Percentiles rank a stretch among this genome's conserved stretches.
phyloP scores from a whole-genome alignment of 306 rosid genomes.

The Malus sylvestris region DNA sequence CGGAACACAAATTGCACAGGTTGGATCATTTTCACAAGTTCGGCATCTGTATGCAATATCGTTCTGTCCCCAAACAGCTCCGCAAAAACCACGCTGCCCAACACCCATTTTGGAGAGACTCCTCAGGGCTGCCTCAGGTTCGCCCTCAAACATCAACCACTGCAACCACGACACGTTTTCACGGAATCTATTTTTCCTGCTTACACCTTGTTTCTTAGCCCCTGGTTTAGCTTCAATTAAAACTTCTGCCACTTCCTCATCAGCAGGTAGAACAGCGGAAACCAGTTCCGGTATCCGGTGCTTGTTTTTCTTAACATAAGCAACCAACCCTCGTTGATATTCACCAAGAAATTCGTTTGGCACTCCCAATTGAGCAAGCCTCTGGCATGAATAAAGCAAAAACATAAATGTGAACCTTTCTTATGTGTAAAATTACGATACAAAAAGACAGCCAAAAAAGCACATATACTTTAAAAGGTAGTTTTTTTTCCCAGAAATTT shows the following conservation, averaged over 20 bases:
- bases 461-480: background rate
- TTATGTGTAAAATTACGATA: background rate
- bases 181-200: slow-evolving; percentile 33
- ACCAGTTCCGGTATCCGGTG: slow-evolving; percentile 48
- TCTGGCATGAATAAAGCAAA: slow-evolving; percentile 37
- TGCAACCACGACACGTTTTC: slow-evolving; percentile 79
- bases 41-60: slow-evolving; percentile 86
- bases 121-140: slow-evolving; percentile 41
- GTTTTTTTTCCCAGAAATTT: background rate
- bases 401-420: background rate
- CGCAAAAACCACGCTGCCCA: slow-evolving; percentile 89
- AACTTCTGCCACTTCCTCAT: slow-evolving; percentile 51
- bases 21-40: slow-evolving; percentile 87
- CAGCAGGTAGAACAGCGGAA: slow-evolving; percentile 52
- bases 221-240: slow-evolving; percentile 32
- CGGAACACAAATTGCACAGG: slow-evolving; percentile 94
- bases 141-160: slow-evolving; percentile 96
- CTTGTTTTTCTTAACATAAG: slow-evolving; percentile 44
- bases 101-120: slow-evolving; percentile 50
- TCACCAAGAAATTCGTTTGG: slow-evolving; percentile 47
- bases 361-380: slow-evolving; percentile 66
- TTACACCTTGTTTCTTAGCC: slow-evolving; percentile 15
- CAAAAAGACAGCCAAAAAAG: background rate
- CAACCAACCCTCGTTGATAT: slow-evolving; percentile 51
- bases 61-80: slow-evolving; percentile 80